A percentile compares a stretch with the other conserved stretches of the same genome.
Evolutionary conservation across 257 asterid genomes (phyloP).

Genomic region (Solanum pinnatisectum): DNA sequence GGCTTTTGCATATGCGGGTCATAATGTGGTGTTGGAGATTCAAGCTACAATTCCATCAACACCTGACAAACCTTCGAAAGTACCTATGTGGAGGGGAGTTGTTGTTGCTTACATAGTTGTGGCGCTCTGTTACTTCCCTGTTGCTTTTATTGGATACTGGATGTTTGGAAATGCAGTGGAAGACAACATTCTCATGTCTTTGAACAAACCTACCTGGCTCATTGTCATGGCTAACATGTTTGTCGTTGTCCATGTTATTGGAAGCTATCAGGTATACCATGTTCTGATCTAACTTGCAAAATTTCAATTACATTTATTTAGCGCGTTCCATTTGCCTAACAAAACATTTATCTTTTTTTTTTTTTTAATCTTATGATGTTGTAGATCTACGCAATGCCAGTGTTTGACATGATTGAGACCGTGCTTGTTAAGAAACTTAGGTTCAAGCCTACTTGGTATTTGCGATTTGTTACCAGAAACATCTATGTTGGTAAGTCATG

Average conservation of each 20-base stretch:
- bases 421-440: conserved; percentile 22
- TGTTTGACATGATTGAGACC: conserved; percentile 39
- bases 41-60: conserved; percentile 93
- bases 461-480: conserved; percentile 23
- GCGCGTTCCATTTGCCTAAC: neutral
- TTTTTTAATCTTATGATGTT: neutral
- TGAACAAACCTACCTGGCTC: conserved; percentile 66
- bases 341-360: neutral
- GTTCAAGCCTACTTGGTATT: conserved; percentile 18
- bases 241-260: conserved; percentile 84
- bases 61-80: conserved; percentile 85
- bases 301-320: neutral
- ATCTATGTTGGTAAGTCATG: conserved; percentile 29
- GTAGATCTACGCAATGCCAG: conserved; percentile 34
- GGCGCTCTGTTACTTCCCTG: conserved; percentile 87
- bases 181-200: conserved; percentile 47
- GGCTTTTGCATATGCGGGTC: conserved; percentile 95
- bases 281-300: neutral
- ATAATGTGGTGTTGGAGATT: conserved; percentile 81
- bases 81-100: conserved; percentile 92
- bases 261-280: conserved; percentile 75
- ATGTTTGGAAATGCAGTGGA: conserved; percentile 52
- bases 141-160: conserved; percentile 72
- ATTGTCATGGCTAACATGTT: conserved; percentile 91
- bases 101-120: conserved; percentile 80